Evolutionary conservation across 306 rosid species (phyloP).

Genomic region (Cajanus cajan): DNA sequence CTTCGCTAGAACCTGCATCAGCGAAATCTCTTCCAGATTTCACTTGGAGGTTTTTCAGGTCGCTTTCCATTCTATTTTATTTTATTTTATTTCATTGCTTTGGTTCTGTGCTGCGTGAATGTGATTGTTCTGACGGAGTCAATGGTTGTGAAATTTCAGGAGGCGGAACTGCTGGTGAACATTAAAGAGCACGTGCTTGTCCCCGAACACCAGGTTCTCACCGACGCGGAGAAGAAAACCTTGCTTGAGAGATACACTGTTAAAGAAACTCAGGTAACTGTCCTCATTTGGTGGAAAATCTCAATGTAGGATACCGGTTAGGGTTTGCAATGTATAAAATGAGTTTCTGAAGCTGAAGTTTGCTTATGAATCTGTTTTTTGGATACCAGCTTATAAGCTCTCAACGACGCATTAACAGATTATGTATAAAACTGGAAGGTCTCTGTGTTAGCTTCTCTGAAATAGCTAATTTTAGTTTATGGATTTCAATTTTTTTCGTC

Average conservation of each 20-base stretch:
- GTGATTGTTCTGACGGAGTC: not conserved
- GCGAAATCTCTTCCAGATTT: conserved; percentile 51
- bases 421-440: no score
- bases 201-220: conserved; percentile 74
- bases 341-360: no score
- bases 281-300: not conserved
- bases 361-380: no score
- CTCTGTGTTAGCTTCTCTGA: no score
- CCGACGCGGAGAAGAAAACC: conserved; percentile 68
- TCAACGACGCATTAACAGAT: no score
- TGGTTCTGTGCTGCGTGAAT: not conserved
- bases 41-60: conserved; percentile 84
- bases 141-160: conserved; percentile 60
- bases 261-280: conserved; percentile 78
- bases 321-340: no score
- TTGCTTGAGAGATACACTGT: conserved; percentile 80
- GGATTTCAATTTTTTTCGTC: no score
- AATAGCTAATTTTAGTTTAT: no score
- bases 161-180: conserved; percentile 71
- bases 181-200: conserved; percentile 68
- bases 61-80: not conserved
- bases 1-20: conserved; percentile 41
- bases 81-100: not conserved
- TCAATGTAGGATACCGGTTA: not conserved
- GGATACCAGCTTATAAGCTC: no score